These are phyloP conservation scores for Canavalia gladiata DNA, from an alignment of 306 rosid genomes.

Conservation along the genomic window DNA sequence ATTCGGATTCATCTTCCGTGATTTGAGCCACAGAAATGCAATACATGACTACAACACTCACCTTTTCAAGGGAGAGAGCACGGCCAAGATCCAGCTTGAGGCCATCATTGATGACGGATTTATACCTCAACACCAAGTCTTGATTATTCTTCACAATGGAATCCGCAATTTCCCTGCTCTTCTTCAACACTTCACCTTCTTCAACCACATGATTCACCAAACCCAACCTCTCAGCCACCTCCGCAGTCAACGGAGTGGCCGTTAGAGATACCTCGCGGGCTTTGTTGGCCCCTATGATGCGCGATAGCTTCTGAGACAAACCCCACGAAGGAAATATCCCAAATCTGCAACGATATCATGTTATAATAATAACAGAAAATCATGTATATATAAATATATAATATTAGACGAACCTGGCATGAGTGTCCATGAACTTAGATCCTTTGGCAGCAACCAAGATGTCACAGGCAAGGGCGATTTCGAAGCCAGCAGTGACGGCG, in stretches of 20 bases:
- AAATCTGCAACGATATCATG: conserved; percentile 60
- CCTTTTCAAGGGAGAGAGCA: conserved; percentile 91
- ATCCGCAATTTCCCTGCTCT: conserved; percentile 74
- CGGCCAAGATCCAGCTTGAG: conserved; percentile 73
- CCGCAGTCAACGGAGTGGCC: conserved; percentile 85
- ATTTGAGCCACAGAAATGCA: neutral
- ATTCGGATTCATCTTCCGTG: neutral
- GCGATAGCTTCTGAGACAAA: conserved; percentile 89
- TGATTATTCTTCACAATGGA: conserved; percentile 75
- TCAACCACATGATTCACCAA: conserved; percentile 90
- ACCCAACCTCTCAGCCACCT: conserved; percentile 78
- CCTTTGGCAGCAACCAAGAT: conserved; percentile 80
- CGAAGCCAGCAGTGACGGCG: conserved; percentile 95
- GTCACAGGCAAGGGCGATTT: conserved; percentile 91
- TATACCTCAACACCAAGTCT: conserved; percentile 85
- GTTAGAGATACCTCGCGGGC: conserved; percentile 91
- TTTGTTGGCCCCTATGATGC: conserved; percentile 76
- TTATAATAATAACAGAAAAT: neutral
- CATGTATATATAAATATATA: neutral
- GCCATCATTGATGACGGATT: conserved; percentile 89
- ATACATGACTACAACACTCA: conserved; percentile 10
- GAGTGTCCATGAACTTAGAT: conserved; percentile 85
- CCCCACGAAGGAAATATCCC: conserved; percentile 99
- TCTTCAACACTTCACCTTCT: conserved; percentile 74
- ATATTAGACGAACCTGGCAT: conserved; percentile 67